Base-by-base conservation (phyloP, 208 protist genomes). In the Crithidia sp. region DNA sequence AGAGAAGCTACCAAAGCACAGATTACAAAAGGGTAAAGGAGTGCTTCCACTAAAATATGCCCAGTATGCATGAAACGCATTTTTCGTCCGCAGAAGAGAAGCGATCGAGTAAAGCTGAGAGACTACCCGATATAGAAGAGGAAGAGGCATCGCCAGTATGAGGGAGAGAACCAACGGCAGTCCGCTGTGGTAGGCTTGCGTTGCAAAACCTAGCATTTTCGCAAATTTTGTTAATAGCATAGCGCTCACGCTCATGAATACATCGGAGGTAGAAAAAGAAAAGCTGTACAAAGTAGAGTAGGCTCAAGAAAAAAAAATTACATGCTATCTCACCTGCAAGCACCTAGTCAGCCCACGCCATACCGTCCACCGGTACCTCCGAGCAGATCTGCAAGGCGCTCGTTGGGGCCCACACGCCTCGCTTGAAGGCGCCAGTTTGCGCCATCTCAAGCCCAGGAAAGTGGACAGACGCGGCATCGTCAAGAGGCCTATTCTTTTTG, bases 401-500 rank as follows among this genome's bases (percentile, higher is more conserved):
- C 36, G 79, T 83, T 12, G 92, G 92, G 2, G 89, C 84, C 89
- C 92, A 96, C 57, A 87, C 74, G 17, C 92, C 92, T 12, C 85
- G 76, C 55, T 89, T 91, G 59, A 93, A 95, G 8, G 86, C 62
- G 43, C 92, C 92, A 2, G 74, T 83, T 60, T 94, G 87, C 10
- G 83, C 83, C 86, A 96, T 94, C 58, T 84, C 72, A 61, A 82
- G 76, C 59, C 60, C 72, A 19, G 91, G 86, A 58, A 80, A 95
- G 60, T 96, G 88, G 82, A 97, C 90, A 2, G 88, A 89, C 1
- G 90, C 90, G 10, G 58, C 71, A 60, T 81, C 78, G 78, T 96
- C 91, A 44, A 85, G 82, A 0, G 93, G 93, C n/a, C 91, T 63
- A 56, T 92, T 95, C 66, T 91, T 91, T 54, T 90, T 88, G 76